Evolutionary conservation across 2,329 filamentous ascomycete genomes (phyloP), one percentile per base, ranked within the genome.

Genomic region (Aspergillus sergii): DNA sequence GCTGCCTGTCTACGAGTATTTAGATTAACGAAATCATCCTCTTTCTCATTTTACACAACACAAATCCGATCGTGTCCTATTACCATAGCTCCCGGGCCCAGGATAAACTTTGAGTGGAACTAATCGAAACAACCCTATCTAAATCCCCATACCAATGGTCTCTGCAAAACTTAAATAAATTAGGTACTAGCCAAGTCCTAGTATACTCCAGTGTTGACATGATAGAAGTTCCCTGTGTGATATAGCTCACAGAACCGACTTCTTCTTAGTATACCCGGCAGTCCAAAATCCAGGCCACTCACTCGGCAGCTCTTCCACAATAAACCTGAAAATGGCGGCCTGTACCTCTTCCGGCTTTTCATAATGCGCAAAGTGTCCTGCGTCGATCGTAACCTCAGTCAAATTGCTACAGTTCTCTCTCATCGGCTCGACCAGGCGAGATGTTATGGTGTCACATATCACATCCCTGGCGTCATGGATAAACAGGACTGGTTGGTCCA

Each of bases 401-500:
- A 62, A 45, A 30, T 62, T 62, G 16, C 46, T 45, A 50, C 60
- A 62, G 5, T 30, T 16, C 4, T 36, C 56, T 28, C 59, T 46
- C 59, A 61, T 61, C 19, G 51, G 51, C 53, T 61, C 59, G 2
- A 34, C 14, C 19, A 61, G 59, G 7, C 59, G 39, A 30, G 59
- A 61, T 8, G 51, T 50, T 45, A 48, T 56, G n/a, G 59, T 61
- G n/a, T 61, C 59, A 30, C 59, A 61, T 28, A 57, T 43, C 28
- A 36, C 12, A 48, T 61, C 59, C 53, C 59, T 26, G 12, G 21
- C 30, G 12, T 53, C 59, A 57, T 61, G 59, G 39, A 61, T 57
- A 54, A 61, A 61, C 59, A 61, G 10, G 11, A 57, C 59, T 4
- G 59, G 59, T 50, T 61, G 50, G 14, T 74, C 76, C 48, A 84